phyloP scores from a whole-genome alignment of 1,284 basidiomycete species.

The Heterobasidion parviporum region DNA sequence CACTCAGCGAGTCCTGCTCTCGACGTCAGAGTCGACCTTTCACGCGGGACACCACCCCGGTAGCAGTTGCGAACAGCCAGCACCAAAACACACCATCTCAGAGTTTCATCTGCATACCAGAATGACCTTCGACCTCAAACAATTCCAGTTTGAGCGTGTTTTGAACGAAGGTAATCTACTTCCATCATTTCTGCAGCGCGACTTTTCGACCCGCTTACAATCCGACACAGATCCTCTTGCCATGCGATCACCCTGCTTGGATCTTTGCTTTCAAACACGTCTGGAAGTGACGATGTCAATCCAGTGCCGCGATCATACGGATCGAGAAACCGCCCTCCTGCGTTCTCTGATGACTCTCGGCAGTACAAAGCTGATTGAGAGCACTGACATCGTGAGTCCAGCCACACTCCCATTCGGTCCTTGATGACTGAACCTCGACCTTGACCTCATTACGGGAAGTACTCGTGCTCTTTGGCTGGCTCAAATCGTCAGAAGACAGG shows the following conservation, averaged over 20 bases:
- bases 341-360: conserved; percentile 24
- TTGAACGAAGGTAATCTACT: conserved; percentile 43
- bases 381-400: conserved; percentile 37
- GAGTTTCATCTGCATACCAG: background rate
- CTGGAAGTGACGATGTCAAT: conserved; percentile 13
- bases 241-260: conserved; percentile 39
- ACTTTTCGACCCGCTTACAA: background rate
- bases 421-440: background rate
- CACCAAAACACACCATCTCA: too few species aligned
- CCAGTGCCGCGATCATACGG: conserved; percentile 44
- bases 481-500: conserved; percentile 21
- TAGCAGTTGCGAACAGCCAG: too few species aligned
- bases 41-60: too few species aligned
- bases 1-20: too few species aligned
- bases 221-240: conserved; percentile 37
- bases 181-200: background rate
- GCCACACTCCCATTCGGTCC: background rate
- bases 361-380: conserved; percentile 26
- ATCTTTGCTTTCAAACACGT: conserved; percentile 15
- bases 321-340: conserved; percentile 48
- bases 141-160: conserved; percentile 43
- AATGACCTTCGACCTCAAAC: conserved; percentile 17
- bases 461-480: conserved; percentile 37
- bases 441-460: conserved; percentile 17
- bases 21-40: too few species aligned